Base-by-base conservation (phyloP, 495 filamentous ascomycete species). In the Penicillium angulare region DNA sequence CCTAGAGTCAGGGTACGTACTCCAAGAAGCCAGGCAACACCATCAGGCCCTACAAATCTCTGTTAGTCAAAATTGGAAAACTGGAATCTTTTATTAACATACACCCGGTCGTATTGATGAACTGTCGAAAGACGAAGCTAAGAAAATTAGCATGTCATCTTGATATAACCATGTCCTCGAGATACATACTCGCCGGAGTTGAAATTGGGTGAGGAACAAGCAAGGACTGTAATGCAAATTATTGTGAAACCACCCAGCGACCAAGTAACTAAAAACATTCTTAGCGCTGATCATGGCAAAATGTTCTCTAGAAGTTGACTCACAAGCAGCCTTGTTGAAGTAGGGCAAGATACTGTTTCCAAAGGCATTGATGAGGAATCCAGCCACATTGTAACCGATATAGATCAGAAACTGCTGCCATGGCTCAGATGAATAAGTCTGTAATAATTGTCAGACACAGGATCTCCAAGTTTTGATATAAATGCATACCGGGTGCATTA, bases 341-440 rank as follows among this genome's bases (percentile, higher is more conserved):
- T 79, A 68, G 4, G 87, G 86, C 9, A 92, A 66, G 2, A 77
- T 46, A 2, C 73, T 68, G 47, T 85, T 89, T 53, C 77, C 72
- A 44, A 89, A 83, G 2, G 81, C 78, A 55, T 92, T 92, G 64
- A 90, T 73, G 12, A 81, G 31, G 33, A 88, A 85, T 1, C 80
- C 82, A 8, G 76, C 64, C 16, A 87, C 41, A 39, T 81, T 86
- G 57, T 84, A 86, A 1, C 55, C 83, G 45, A 87, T 75, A 61
- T 90, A 90, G 21, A 90, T 80, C 15, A 89, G 64, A 60, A 92
- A 87, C 55, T 88, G 84, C 57, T 90, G 87, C 86, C 85, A 88
- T 13, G 79, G 57, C 52, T 86, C 53, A 8, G 79, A 53, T 15
- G 66, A 63, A 57, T 85, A 90, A 18, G 49, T 34, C 72, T 69